Evolutionary conservation across 805 yeast genomes (phyloP).

Genomic region (Cyberlindnera xylosilytica): DNA sequence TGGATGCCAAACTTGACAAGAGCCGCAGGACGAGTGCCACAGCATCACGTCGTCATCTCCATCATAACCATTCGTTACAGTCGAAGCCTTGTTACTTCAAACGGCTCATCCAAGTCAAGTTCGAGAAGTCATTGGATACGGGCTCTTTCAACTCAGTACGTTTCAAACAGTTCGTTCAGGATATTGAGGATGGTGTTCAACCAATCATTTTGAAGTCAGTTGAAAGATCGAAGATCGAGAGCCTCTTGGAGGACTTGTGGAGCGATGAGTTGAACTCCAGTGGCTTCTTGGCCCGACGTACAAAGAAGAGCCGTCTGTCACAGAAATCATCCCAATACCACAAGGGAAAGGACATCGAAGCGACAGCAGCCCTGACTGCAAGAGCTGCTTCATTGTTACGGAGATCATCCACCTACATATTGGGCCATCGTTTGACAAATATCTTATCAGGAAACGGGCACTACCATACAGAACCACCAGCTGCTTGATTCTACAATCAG

Average conservation of each 20-base stretch:
- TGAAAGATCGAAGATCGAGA: conserved; percentile 29
- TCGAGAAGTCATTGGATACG: conserved; percentile 10
- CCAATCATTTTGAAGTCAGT: conserved; percentile 12
- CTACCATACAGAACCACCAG: background rate
- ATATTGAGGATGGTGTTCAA: conserved; percentile 7
- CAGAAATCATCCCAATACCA: too few relatives aligned
- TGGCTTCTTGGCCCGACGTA: conserved; percentile 1
- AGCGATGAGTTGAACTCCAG: conserved; percentile 27
- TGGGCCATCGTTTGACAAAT: conserved; percentile 24
- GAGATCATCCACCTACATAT: conserved; percentile 19
- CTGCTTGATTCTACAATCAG: too few relatives aligned
- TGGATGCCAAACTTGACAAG: conserved; percentile 25
- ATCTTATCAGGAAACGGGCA: conserved; percentile 9
- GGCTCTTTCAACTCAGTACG: conserved; percentile 12
- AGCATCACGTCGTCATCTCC: conserved; percentile 1
- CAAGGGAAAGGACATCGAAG: too few relatives aligned
- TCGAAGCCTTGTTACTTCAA: conserved; percentile 26
- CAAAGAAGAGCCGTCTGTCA: conserved; percentile 1
- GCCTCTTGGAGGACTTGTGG: conserved; percentile 31
- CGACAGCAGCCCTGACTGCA: too few relatives aligned
- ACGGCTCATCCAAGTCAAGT: conserved; percentile 23
- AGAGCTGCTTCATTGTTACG: conserved; percentile 19
- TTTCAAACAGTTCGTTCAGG: conserved; percentile 3
- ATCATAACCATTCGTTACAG: conserved; percentile 10
- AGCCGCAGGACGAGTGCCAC: background rate